Conservation (phyloP, 768 basidiomycete genomes). For the Lactifluus volemus region DNA sequence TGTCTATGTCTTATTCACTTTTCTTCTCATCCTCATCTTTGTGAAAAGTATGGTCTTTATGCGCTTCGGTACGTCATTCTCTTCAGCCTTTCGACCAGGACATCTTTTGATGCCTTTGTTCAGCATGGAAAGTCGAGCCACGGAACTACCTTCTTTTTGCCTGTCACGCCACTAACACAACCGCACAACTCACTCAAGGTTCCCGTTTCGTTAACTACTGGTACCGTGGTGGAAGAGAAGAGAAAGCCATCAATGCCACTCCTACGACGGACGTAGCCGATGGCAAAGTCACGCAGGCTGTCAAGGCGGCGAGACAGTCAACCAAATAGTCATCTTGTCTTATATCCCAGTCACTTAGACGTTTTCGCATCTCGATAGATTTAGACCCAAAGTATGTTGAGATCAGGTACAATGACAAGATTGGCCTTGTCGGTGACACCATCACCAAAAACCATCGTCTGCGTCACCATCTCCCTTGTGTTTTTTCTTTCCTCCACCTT, state of each 20-base stretch:
- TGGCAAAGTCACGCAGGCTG: slow-evolving; percentile 42
- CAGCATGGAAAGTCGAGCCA: slow-evolving; percentile 93
- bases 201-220: slow-evolving; percentile 85
- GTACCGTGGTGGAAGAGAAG: slow-evolving; percentile 81
- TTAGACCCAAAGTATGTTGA: neutral
- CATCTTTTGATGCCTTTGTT: neutral
- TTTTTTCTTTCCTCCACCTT: slow-evolving; percentile 62
- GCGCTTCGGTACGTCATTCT: slow-evolving; percentile 63
- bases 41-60: slow-evolving; percentile 67
- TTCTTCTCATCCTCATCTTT: neutral
- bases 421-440: neutral
- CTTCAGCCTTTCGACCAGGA: neutral
- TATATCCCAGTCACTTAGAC: slow-evolving; percentile 14
- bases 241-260: slow-evolving; percentile 29
- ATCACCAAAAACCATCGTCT: slow-evolving; percentile 75
- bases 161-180: slow-evolving; percentile 86
- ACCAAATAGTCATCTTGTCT: slow-evolving; percentile 10
- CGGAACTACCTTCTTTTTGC: slow-evolving; percentile 94
- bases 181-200: slow-evolving; percentile 80
- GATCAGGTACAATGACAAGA: slow-evolving; percentile 2
- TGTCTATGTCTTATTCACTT: slow-evolving; percentile 47
- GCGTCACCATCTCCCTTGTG: slow-evolving; percentile 50
- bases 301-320: slow-evolving; percentile 25
- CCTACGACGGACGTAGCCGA: slow-evolving; percentile 22
- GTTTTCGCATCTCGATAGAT: neutral